Base-by-base conservation (phyloP, 208 protist species). In the Crithidia sp. region DNA sequence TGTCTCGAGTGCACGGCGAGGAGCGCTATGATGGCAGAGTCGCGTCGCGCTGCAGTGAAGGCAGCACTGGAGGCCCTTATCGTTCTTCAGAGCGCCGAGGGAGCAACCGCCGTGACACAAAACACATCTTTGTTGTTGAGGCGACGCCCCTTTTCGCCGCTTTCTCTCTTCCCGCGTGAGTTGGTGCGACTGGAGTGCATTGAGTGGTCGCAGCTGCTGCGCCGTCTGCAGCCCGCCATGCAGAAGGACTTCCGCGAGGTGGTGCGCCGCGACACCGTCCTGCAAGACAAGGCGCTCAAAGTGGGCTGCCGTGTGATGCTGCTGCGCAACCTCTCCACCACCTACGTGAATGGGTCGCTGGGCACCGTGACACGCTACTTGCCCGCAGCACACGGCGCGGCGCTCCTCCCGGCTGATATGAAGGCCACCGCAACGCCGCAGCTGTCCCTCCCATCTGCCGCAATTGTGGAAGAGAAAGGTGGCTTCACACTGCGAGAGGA, bases 231-330 rank as follows among this genome's bases (percentile, higher is more conserved):
- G 50, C 82, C 79, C 2, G 16, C 62, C 10, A 57, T 87, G 44
- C 70, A 88, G 58, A 49, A 77, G 13, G 14, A 58, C 64, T 83
- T 91, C 57, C 65, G 59, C 45, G 64, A 83, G 5, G 71, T 59
- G 3, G 63, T 89, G 16, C 75, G 77, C 40, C 64, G 67, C 4
- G 90, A 96, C 41, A 77, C 77, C 3, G 66, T 90, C n/a, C 67
- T 95, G 7, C 78, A 87, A n/a, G 79, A 84, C 61, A 95, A 93
- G 77, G 59, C 72, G 28, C 78, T 97, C 13, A 95, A 95, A 64
- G 71, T 94, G 9, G 94, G 92, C 14, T 96, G 92, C 64, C 83
- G 90, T 7, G 94, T 97, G 37, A 94, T 97, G 90, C 76, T 96
- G 45, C 73, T 93, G 37, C 83, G 87, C 3, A 97, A 97, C 63